A percentile compares a stretch with the other conserved stretches of the same genome.
Evolutionary conservation across 2,329 filamentous ascomycete species (phyloP).

Genomic region (Trichoderma koningii): DNA sequence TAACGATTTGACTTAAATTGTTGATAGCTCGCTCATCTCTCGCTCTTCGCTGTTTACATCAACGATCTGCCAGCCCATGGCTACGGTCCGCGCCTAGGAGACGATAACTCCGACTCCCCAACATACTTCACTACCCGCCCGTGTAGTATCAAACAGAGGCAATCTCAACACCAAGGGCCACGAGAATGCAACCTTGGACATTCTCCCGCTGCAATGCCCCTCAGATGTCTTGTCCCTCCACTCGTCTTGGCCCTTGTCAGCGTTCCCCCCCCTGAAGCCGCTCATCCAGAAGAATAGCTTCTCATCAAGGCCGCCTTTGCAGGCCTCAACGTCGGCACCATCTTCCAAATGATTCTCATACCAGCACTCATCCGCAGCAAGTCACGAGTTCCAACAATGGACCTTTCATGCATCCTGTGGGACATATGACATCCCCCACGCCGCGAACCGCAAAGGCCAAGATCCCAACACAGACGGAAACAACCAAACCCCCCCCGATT

Average conservation of each 20-base stretch:
- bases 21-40: background rate
- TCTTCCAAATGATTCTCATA: slow-evolving; percentile 46
- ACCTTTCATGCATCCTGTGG: slow-evolving; percentile 47
- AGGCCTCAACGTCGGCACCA: slow-evolving; percentile 49
- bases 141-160: background rate
- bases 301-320: slow-evolving; percentile 46
- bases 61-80: background rate
- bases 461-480: background rate
- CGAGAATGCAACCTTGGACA: slow-evolving; percentile 35
- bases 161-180: slow-evolving; percentile 9
- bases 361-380: slow-evolving; percentile 43
- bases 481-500: slow-evolving; percentile 36
- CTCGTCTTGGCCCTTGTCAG: slow-evolving; percentile 30
- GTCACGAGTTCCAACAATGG: slow-evolving; percentile 46
- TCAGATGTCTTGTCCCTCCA: slow-evolving; percentile 35
- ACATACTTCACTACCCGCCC: no score
- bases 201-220: slow-evolving; percentile 36
- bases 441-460: background rate
- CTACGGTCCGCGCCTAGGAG: background rate
- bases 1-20: background rate
- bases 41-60: background rate
- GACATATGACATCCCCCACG: slow-evolving; percentile 39
- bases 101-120: no score
- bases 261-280: slow-evolving; percentile 35
- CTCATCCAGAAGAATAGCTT: slow-evolving; percentile 41